Evolutionary conservation across 805 yeast genomes (phyloP), one percentile per base, ranked within the genome.

Genomic region (Lipomyces kockii): DNA sequence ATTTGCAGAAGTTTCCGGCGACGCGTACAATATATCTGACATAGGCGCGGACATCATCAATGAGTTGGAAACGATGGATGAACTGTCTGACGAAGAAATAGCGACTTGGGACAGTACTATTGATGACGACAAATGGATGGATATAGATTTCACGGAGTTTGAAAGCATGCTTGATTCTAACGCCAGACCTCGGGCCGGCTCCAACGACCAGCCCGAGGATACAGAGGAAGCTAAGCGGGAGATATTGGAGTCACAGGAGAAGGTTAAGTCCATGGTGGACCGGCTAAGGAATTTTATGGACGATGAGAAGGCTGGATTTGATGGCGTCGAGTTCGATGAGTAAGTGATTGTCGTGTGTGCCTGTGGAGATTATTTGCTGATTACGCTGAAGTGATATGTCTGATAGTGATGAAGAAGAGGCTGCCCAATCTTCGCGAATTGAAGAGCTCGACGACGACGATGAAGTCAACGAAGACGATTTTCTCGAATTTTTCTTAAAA

Each of bases 391-490:
- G 68, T 35, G 73, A 66, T 5, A 56, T 62, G 35, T 35, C 68
- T 7, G 63, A 64, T 9, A 72, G 43, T 35, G 62, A 39, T 1
- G 22, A 20, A 20, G 55, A 55, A 73, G 52, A 52, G 17, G 9
- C 49, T 43, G 22, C 20, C 3, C 22, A 6, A 43, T 52, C 35
- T 25, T 11, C 34, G 74, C 60, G 59, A 32, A 73, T 66, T 37
- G 29, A 55, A 25, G 66, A 69, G 58, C 54, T 65, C 61, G 72
- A 70, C 0, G 80, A 80, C 61, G 78, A 78, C 11, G 74, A 81
- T 20, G 84, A 80, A 62, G 84, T 87, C 8, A 86, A 85, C 72
- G 90, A 87, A 71, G 91, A 88, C 74, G 91, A 88, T 72, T 88
- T 88, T 73, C 85, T 88, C 71, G 92, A 88, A 74, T 87, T 81